phyloP scores from a whole-genome alignment of 129 eudicot species.

The Chrysanthemum lavandulifolium region DNA sequence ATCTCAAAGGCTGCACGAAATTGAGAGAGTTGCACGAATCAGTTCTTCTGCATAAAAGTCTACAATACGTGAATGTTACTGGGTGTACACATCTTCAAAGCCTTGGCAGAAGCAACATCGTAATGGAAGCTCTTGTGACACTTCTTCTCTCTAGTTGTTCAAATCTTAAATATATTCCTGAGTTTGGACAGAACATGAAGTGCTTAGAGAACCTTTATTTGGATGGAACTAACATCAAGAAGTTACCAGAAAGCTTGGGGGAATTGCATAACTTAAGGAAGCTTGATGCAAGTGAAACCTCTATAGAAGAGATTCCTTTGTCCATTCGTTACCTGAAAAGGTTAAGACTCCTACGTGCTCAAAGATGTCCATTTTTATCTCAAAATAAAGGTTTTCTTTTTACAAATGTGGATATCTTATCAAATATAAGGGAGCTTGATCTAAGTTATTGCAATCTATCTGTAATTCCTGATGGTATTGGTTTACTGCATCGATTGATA shows the following conservation, averaged over 20 bases:
- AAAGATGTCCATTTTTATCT: too few relatives aligned
- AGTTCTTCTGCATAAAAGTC: constrained; percentile 7
- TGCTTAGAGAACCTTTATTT: constrained; percentile 11
- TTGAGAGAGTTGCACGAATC: constrained; percentile 24
- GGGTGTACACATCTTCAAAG: constrained; percentile 20
- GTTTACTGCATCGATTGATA: constrained; percentile 7
- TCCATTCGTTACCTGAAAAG: neutral
- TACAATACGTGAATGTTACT: constrained; percentile 16
- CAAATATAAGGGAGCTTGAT: too few relatives aligned
- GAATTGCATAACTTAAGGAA: constrained; percentile 13
- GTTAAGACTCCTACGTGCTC: too few relatives aligned
- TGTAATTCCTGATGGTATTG: constrained; percentile 25
- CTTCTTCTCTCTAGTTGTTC: constrained; percentile 23
- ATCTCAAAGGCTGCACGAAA: constrained; percentile 23
- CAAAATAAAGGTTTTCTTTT: too few relatives aligned
- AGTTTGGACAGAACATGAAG: constrained; percentile 24
- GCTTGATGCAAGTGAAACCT: constrained; percentile 22
- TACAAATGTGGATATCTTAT: too few relatives aligned
- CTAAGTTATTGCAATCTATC: neutral
- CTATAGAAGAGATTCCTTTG: constrained; percentile 19
- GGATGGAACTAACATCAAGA: constrained; percentile 17
- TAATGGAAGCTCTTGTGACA: constrained; percentile 27
- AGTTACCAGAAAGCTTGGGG: constrained; percentile 27
- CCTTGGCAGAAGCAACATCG: constrained; percentile 20
- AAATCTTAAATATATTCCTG: constrained; percentile 21